phyloP scores from a whole-genome alignment of 2,329 filamentous ascomycete genomes.

The Fonsecaea nubica region DNA sequence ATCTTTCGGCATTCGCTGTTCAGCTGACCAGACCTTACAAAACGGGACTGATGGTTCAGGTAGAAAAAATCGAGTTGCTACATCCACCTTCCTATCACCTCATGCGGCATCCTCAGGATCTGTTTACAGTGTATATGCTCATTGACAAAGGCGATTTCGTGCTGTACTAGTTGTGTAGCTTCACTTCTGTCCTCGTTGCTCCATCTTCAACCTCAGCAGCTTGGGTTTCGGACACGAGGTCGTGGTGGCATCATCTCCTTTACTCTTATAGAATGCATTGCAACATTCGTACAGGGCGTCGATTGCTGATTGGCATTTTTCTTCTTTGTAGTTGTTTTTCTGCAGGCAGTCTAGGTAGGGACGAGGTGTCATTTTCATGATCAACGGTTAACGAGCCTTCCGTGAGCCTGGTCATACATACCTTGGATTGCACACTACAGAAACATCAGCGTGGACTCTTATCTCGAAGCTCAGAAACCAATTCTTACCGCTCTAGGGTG shows the following conservation, averaged over 20 bases:
- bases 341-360: conserved; percentile 73
- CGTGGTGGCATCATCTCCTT: conserved; percentile 76
- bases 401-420: conserved; percentile 46
- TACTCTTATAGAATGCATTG: conserved; percentile 79
- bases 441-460: conserved; percentile 9
- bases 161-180: background rate
- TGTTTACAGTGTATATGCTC: background rate
- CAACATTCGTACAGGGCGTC: conserved; percentile 94
- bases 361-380: background rate
- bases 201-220: conserved; percentile 82
- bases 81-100: conserved; percentile 28
- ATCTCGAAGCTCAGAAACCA: background rate
- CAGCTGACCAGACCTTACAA: conserved; percentile 68
- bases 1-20: conserved; percentile 70
- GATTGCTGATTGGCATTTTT: conserved; percentile 77
- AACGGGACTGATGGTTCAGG: conserved; percentile 61
- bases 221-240: conserved; percentile 85
- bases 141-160: background rate
- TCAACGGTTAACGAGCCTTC: background rate
- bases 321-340: conserved; percentile 84
- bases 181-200: conserved; percentile 65
- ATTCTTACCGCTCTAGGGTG: conserved; percentile 78
- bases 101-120: background rate
- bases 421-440: conserved; percentile 86
- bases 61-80: conserved; percentile 44